These are phyloP conservation scores for Ogataea methylovora DNA, from an alignment of 805 yeast genomes.

Conservation along the genomic window DNA sequence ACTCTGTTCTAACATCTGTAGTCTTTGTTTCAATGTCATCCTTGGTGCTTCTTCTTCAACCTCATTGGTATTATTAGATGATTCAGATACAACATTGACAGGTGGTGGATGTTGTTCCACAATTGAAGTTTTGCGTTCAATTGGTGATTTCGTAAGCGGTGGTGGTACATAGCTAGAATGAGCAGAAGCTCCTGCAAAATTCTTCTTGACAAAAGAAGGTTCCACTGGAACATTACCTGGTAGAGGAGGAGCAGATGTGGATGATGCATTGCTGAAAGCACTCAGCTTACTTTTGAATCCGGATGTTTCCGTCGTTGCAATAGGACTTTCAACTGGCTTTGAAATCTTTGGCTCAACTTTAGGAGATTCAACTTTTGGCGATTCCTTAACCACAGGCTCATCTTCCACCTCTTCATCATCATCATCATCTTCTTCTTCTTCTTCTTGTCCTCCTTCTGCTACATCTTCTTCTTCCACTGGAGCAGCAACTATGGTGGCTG, in stretches of 20 bases:
- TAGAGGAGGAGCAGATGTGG: constrained; percentile 28
- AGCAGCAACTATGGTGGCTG: constrained; percentile 2
- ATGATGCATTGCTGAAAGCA: constrained; percentile 34
- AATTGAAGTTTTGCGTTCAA: constrained; percentile 8
- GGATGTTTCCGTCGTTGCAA: neutral
- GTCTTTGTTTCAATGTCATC: constrained; percentile 79
- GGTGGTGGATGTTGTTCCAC: constrained; percentile 8
- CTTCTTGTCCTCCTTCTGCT: constrained; percentile 1
- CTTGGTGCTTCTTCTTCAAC: constrained; percentile 60
- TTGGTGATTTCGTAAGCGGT: constrained; percentile 15
- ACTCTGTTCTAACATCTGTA: constrained; percentile 72
- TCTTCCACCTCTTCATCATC: neutral
- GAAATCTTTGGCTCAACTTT: neutral
- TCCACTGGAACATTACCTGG: constrained; percentile 25
- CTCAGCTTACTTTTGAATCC: constrained; percentile 39
- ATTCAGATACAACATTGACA: constrained; percentile 17
- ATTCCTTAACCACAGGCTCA: neutral
- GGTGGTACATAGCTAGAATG: constrained; percentile 54
- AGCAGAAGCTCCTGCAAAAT: constrained; percentile 47
- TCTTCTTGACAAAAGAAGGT: constrained; percentile 44
- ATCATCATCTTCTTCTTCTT: constrained; percentile 2
- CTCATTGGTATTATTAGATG: constrained; percentile 16
- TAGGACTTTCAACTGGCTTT: neutral
- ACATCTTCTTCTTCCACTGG: constrained; percentile 2
- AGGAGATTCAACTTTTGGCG: neutral